Evolutionary conservation across 2,329 filamentous ascomycete genomes (phyloP).

Genomic region (Aspergillus sp.): DNA sequence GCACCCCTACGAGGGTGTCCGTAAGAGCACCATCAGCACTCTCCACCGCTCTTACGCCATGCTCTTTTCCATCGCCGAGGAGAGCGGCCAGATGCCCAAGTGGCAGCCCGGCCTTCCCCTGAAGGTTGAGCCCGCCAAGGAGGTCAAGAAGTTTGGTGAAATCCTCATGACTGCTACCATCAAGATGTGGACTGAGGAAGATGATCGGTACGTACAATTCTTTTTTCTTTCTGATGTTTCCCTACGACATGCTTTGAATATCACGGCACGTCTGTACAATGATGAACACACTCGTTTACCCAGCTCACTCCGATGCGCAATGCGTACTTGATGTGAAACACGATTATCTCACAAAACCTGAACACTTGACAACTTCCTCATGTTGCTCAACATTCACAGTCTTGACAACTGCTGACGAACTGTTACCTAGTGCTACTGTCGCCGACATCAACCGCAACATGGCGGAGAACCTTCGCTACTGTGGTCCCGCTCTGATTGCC

Average conservation of each 20-base stretch:
- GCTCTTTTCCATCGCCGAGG: slow-evolving; percentile 83
- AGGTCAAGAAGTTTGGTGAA: slow-evolving; percentile 80
- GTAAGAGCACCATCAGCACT: slow-evolving; percentile 86
- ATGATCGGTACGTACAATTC: slow-evolving; percentile 74
- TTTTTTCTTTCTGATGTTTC: slow-evolving; percentile 17
- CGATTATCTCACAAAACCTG: slow-evolving; percentile 50
- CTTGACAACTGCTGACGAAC: slow-evolving; percentile 42
- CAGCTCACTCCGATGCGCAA: slow-evolving; percentile 98
- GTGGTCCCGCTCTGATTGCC: slow-evolving; percentile 79
- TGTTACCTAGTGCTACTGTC: slow-evolving; percentile 67
- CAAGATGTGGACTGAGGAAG: slow-evolving; percentile 82
- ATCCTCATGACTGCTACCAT: slow-evolving; percentile 82
- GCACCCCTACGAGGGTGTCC: slow-evolving; percentile 88
- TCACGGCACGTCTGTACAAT: slow-evolving; percentile 38
- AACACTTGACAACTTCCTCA: slow-evolving; percentile 29
- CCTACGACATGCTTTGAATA: slow-evolving; percentile 7
- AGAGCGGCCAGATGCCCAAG: slow-evolving; percentile 70
- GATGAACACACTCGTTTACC: slow-evolving; percentile 94
- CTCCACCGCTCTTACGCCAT: slow-evolving; percentile 92
- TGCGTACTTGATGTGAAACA: slow-evolving; percentile 83
- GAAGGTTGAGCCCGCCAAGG: slow-evolving; percentile 71
- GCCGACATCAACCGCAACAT: slow-evolving; percentile 95
- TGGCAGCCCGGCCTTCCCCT: slow-evolving; percentile 87
- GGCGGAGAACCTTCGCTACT: slow-evolving; percentile 83
- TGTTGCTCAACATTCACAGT: slow-evolving; percentile 17